These are phyloP conservation scores for Scheffersomyces insectosa DNA, from an alignment of 1,139 yeast genomes.

Conservation along the genomic window DNA sequence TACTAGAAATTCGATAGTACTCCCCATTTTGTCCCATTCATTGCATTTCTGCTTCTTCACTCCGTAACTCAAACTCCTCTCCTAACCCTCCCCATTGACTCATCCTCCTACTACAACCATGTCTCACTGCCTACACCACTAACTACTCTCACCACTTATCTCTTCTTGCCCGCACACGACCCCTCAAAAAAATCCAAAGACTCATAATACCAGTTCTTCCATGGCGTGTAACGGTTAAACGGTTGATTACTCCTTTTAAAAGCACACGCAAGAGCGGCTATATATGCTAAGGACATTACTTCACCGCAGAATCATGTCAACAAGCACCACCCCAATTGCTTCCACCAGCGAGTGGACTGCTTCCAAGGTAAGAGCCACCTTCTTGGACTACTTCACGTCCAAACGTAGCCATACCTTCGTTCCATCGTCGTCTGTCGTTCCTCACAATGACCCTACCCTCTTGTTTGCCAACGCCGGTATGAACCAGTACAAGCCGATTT, in stretches of 20 bases:
- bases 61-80: too few species aligned
- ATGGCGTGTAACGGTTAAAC: too few species aligned
- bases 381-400: slow-evolving; percentile 73
- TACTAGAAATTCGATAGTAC: too few species aligned
- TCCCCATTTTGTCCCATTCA: too few species aligned
- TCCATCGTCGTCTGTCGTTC: slow-evolving; percentile 92
- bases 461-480: slow-evolving; percentile 97
- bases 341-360: slow-evolving; percentile 58
- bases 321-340: slow-evolving; percentile 3
- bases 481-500: slow-evolving; percentile 98
- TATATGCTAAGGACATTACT: slow-evolving; percentile 16
- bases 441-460: slow-evolving; percentile 96
- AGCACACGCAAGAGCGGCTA: background rate
- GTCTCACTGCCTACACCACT: background rate
- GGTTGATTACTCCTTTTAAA: too few species aligned
- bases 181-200: background rate
- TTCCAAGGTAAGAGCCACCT: slow-evolving; percentile 79
- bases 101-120: too few species aligned
- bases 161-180: slow-evolving; percentile 6
- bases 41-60: too few species aligned
- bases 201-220: too few species aligned
- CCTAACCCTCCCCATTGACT: too few species aligned
- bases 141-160: background rate
- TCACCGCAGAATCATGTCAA: slow-evolving; percentile 17
- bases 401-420: slow-evolving; percentile 72